Conservation (phyloP, 345 rosid species). For the Aethionema arabicum region DNA sequence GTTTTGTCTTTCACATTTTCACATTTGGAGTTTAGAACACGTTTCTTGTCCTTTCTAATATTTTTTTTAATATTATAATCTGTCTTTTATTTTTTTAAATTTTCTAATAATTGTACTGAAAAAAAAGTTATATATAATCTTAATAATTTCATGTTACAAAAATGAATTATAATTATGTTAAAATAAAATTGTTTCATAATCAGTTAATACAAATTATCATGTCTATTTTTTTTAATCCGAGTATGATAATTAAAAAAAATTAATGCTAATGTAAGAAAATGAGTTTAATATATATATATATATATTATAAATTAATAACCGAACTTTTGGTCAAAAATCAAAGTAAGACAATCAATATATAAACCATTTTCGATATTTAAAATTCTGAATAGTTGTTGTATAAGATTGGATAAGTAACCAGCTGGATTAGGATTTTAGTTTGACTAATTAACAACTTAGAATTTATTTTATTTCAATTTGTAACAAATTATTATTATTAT, state of each 20-base stretch:
- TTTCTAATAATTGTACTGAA: too few species aligned
- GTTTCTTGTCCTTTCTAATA: constrained; percentile 7
- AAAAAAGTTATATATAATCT: too few species aligned
- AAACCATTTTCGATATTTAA: background rate
- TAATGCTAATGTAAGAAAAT: constrained; percentile 15
- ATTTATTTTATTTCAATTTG: constrained; percentile 6
- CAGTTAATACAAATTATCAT: background rate
- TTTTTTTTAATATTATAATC: background rate
- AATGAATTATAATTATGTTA: too few species aligned
- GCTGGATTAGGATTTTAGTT: constrained; percentile 29
- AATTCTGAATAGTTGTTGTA: constrained; percentile 1
- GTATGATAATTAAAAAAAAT: constrained; percentile 5
- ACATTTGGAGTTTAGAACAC: constrained; percentile 9
- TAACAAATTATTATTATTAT: too few species aligned
- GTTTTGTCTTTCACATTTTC: constrained; percentile 28
- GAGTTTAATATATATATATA: too few species aligned
- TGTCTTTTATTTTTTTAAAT: background rate
- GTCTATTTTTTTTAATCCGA: background rate
- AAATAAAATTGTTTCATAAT: background rate
- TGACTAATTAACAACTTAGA: constrained; percentile 38
- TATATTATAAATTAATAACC: background rate
- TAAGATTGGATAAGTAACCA: constrained; percentile 31
- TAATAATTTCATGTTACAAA: too few species aligned
- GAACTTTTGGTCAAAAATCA: constrained; percentile 18
- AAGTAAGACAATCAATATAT: background rate